Base-by-base conservation (phyloP, 768 basidiomycete species). In the Lentinula raphanica region DNA sequence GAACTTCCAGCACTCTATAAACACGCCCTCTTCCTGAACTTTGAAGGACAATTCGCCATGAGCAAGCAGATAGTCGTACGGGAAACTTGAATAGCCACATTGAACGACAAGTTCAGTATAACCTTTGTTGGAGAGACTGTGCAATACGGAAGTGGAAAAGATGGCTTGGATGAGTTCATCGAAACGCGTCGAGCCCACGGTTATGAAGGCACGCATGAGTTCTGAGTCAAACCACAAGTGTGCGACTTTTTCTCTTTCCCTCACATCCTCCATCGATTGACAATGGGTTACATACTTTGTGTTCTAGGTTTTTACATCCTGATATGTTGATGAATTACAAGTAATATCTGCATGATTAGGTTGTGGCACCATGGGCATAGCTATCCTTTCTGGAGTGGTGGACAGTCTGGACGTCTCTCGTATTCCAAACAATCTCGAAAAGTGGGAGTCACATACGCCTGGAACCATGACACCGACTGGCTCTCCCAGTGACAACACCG, bases 311-410 rank as follows among this genome's bases (percentile, higher is more conserved):
- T 57, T 62, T 39, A 60, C 42, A 35, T 61, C 32, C 44, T 56
- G 19, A 3, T 21, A 42, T 59, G 36, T 39, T 25, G 44, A 12
- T 25, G 46, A 32, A 61, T 58, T 63, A 35, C 53, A 55, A 56
- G 58, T 56, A 64, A 59, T 62, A 56, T 65, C 25, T 60, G 48
- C 60, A 44, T 17, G 17, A 44, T 21, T 58, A 88, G 97, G 96
- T 79, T 98, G 97, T 72, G 97, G 97, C 58, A 98, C 96, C 11
- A 98, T 99, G 97, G 97, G 97, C 58, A 74, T 98, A 65, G 94
- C 97, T 59, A 82, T 99, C 69, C 82, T 94, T 49, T 95, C 96
- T 23, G 97, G 97, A 45, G 90, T 98, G 40, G 77, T 97, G 51
- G 83, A 87, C 61, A 91, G 91, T 67, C 83, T 98, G 42, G 82